Evolutionary conservation across 2,329 filamentous ascomycete genomes (phyloP).

Genomic region (Aureobasidium sp.): DNA sequence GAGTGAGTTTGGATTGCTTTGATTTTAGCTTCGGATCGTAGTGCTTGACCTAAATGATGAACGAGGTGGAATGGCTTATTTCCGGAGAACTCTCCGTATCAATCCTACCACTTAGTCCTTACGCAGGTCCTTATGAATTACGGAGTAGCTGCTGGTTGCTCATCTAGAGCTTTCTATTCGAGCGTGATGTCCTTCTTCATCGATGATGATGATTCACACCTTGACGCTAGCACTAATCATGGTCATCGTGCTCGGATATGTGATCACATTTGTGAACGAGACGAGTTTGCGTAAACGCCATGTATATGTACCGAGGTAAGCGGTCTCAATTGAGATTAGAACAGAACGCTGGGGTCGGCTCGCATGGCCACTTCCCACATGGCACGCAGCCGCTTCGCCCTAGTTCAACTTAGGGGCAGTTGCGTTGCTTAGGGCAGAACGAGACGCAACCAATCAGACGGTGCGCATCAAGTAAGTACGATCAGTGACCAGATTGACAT

Average conservation of each 20-base stretch:
- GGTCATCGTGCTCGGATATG: neutral
- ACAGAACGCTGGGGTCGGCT: constrained; percentile 11
- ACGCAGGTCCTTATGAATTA: neutral
- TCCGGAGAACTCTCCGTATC: neutral
- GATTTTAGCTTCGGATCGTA: neutral
- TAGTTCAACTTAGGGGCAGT: neutral
- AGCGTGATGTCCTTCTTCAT: neutral
- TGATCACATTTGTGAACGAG: neutral
- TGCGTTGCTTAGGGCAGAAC: neutral
- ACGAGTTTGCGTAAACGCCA: neutral
- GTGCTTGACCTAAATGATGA: neutral
- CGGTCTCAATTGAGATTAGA: neutral
- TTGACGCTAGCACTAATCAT: neutral
- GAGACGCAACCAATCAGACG: constrained; percentile 10
- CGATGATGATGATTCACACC: neutral
- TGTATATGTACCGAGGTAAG: neutral
- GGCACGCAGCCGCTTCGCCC: neutral
- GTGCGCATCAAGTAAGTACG: neutral
- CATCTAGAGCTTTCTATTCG: neutral
- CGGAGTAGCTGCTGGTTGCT: neutral
- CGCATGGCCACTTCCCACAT: constrained; percentile 11
- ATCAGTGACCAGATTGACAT: neutral
- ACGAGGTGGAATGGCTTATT: neutral
- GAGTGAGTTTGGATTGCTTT: neutral
- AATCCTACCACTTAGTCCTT: neutral